These are phyloP conservation scores for Austroboletus olivaceoglutinosus DNA, from an alignment of 1,284 basidiomycete genomes.

Conservation along the genomic window DNA sequence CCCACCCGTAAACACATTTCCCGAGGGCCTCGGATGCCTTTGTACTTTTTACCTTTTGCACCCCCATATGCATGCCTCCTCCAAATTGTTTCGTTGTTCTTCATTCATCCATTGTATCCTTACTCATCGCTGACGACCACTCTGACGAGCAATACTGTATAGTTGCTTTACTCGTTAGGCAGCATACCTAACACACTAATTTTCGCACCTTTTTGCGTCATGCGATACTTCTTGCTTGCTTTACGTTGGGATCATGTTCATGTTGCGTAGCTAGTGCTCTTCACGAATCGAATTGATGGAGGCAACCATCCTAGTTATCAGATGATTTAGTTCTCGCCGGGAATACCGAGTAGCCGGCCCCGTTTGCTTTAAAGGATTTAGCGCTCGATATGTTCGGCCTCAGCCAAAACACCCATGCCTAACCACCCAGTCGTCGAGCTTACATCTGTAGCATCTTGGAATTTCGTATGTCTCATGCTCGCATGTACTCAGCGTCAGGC, in stretches of 20 bases:
- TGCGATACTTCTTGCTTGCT: slow-evolving; percentile 1
- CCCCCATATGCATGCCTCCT: slow-evolving; percentile 14
- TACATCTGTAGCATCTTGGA: slow-evolving; percentile 80
- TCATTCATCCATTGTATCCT: slow-evolving; percentile 25
- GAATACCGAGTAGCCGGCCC: no score
- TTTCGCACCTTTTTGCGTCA: slow-evolving; percentile 11
- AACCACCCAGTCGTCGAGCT: slow-evolving; percentile 67
- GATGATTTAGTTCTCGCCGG: background rate
- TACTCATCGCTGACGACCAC: slow-evolving; percentile 23
- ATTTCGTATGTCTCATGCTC: slow-evolving; percentile 53
- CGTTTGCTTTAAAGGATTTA: no score
- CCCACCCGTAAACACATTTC: slow-evolving; percentile 14
- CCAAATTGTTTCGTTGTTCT: background rate
- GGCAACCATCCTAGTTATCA: background rate
- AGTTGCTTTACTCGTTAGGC: slow-evolving; percentile 42
- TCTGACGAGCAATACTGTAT: slow-evolving; percentile 24
- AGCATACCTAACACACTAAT: slow-evolving; percentile 29
- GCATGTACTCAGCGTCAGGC: slow-evolving; percentile 1
- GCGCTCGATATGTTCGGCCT: no score
- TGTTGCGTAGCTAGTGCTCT: slow-evolving; percentile 7
- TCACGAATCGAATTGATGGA: slow-evolving; percentile 15
- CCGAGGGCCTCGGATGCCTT: background rate
- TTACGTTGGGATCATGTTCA: slow-evolving; percentile 2
- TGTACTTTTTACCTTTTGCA: slow-evolving; percentile 10
- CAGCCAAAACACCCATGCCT: background rate